Percentiles rank a stretch among this genome's conserved stretches.
Evolutionary conservation across 306 rosid genomes (phyloP).

Genomic region (Cucumis sativus): DNA sequence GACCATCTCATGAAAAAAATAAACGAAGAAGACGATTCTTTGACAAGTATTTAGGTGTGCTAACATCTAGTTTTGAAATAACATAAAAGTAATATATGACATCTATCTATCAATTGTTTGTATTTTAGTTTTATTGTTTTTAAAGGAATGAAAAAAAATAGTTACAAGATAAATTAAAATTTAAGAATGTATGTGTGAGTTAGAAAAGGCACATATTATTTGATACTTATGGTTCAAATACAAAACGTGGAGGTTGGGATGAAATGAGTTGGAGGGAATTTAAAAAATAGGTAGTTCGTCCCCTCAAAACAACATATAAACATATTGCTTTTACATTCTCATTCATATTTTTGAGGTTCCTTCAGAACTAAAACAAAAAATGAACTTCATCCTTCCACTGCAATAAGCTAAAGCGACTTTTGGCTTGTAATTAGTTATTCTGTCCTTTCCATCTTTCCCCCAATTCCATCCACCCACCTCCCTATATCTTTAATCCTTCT

Average conservation of each 20-base stretch:
- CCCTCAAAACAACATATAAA: neutral
- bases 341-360: neutral
- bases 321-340: neutral
- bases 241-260: neutral
- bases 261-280: neutral
- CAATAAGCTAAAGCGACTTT: conserved; percentile 4
- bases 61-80: too few relatives aligned
- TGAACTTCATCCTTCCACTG: neutral
- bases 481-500: neutral
- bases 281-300: neutral
- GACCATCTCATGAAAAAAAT: too few relatives aligned
- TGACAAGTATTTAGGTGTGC: too few relatives aligned
- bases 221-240: neutral
- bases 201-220: too few relatives aligned
- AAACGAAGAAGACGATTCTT: too few relatives aligned
- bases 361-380: neutral
- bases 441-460: neutral
- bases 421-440: neutral
- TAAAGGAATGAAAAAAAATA: too few relatives aligned
- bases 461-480: neutral
- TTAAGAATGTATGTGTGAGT: too few relatives aligned
- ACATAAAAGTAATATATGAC: too few relatives aligned
- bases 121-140: too few relatives aligned
- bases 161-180: too few relatives aligned
- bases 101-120: too few relatives aligned